A percentile compares a stretch with the other conserved stretches of the same genome.
Evolutionary conservation across 768 basidiomycete species (phyloP).

Genomic region (Suillus subalutaceus): DNA sequence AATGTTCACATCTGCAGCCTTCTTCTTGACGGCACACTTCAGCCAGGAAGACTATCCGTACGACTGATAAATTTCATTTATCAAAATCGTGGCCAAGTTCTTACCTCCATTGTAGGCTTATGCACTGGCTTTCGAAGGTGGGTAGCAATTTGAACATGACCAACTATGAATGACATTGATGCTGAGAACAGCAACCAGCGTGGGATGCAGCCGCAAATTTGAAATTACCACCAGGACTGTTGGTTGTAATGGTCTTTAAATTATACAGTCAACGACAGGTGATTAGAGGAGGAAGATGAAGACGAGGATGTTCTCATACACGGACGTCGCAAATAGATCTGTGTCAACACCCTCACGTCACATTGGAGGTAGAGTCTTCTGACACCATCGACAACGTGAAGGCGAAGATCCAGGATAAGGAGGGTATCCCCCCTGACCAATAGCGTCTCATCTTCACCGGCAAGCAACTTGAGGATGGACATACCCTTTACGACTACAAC

Average conservation of each 20-base stretch:
- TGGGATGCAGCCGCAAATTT: slow-evolving; percentile 87
- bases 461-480: no score
- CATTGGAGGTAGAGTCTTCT: no score
- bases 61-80: slow-evolving; percentile 60
- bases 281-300: slow-evolving; percentile 75
- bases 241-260: slow-evolving; percentile 61
- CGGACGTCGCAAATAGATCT: slow-evolving; percentile 69
- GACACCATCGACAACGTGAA: no score
- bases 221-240: slow-evolving; percentile 84
- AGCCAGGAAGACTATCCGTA: slow-evolving; percentile 87
- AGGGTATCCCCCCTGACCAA: no score
- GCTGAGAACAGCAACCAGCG: slow-evolving; percentile 71
- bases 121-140: slow-evolving; percentile 89
- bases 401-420: no score
- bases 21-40: slow-evolving; percentile 89
- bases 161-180: slow-evolving; percentile 20
- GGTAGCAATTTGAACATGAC: slow-evolving; percentile 18
- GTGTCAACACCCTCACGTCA: no score
- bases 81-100: slow-evolving; percentile 11
- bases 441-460: no score
- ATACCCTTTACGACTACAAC: no score
- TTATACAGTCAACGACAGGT: slow-evolving; percentile 70
- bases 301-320: slow-evolving; percentile 61
- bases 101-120: slow-evolving; percentile 54
- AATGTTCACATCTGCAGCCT: slow-evolving; percentile 49